phyloP scores from a whole-genome alignment of 306 rosid species.

The Cucurbita maxima region DNA sequence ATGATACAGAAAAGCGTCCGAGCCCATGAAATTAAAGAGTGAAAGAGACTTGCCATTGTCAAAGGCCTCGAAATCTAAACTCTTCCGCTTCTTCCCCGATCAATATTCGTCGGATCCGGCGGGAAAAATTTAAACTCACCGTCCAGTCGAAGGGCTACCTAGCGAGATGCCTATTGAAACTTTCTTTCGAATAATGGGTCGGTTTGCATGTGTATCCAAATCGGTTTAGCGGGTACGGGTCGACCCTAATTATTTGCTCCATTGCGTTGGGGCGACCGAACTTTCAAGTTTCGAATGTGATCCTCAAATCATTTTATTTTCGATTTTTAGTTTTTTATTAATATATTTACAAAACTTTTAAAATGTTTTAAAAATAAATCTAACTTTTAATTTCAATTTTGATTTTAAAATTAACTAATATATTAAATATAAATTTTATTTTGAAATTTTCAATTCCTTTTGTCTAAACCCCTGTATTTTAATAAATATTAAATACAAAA shows the following conservation, averaged over 20 bases:
- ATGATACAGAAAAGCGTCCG: neutral
- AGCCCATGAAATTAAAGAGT: neutral
- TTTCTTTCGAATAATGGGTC: neutral
- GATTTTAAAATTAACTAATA: no score
- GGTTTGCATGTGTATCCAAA: neutral
- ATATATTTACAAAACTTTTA: no score
- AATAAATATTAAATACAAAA: no score
- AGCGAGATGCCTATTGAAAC: neutral
- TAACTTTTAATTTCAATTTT: no score
- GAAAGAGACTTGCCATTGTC: slow-evolving; percentile 3
- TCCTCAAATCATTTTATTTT: no score
- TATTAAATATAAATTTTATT: no score
- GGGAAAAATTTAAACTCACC: neutral
- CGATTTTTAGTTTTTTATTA: no score
- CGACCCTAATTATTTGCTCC: neutral
- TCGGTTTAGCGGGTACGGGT: neutral
- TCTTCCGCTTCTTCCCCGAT: neutral
- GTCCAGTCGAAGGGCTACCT: neutral
- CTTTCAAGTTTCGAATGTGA: no score
- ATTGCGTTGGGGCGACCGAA: no score
- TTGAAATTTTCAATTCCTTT: no score
- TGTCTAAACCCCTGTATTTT: no score
- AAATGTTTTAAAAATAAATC: no score
- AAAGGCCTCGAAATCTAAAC: neutral
- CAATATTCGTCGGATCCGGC: neutral